Percentiles rank a stretch among this genome's conserved stretches.
These are phyloP conservation scores for Aspergillus neoniger DNA, from an alignment of 2,329 filamentous ascomycete species.

Conservation along the genomic window DNA sequence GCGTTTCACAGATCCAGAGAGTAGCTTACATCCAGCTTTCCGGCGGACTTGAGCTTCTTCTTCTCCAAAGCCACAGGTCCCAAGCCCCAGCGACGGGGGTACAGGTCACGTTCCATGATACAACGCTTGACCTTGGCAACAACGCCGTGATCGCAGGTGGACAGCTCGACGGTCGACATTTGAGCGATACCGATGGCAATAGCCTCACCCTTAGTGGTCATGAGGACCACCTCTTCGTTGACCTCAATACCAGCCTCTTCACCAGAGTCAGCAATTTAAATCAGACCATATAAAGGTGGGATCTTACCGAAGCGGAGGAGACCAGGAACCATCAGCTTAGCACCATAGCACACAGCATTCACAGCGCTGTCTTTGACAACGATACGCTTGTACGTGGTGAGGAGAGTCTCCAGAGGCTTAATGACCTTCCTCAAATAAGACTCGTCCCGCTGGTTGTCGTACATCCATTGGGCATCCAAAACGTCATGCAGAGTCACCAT, in stretches of 20 bases:
- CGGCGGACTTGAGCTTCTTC: constrained; percentile 99
- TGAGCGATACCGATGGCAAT: constrained; percentile 95
- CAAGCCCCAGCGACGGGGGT: constrained; percentile 94
- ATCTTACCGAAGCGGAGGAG: constrained; percentile 81
- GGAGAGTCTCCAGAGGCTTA: constrained; percentile 84
- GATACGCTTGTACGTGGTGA: constrained; percentile 92
- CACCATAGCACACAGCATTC: constrained; percentile 97
- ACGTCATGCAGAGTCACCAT: constrained; percentile 95
- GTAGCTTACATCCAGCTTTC: constrained; percentile 78
- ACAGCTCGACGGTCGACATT: constrained; percentile 97
- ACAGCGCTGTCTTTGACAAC: constrained; percentile 97
- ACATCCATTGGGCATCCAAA: constrained; percentile 91
- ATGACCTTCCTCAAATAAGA: constrained; percentile 89
- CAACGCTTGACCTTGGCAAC: constrained; percentile 99
- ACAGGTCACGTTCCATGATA: constrained; percentile 99
- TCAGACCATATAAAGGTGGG: neutral
- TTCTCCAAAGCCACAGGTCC: constrained; percentile 92
- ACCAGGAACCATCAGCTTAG: constrained; percentile 98
- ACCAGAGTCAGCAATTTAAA: constrained; percentile 20
- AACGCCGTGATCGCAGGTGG: constrained; percentile 94
- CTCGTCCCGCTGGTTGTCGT: constrained; percentile 95
- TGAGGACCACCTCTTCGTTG: constrained; percentile 93
- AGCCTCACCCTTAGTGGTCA: constrained; percentile 99
- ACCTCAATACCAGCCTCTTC: constrained; percentile 85
- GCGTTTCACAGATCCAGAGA: neutral